Percentiles rank a stretch among this genome's conserved stretches.
These are phyloP conservation scores for Teratosphaeria viscida DNA, from an alignment of 2,329 filamentous ascomycete species.

Conservation along the genomic window DNA sequence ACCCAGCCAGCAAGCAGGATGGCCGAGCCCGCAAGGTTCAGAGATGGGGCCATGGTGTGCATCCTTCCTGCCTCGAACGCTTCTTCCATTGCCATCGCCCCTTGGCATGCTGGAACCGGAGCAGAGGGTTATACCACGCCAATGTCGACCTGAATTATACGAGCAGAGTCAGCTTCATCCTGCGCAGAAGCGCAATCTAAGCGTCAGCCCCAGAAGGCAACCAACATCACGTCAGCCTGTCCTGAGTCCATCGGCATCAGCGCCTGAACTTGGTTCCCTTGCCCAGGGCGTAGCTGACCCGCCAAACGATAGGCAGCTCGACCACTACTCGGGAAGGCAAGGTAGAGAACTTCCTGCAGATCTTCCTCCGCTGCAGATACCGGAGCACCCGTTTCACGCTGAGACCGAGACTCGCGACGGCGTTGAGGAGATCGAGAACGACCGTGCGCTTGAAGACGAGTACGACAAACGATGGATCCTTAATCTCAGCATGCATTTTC, in stretches of 20 bases:
- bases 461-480: conserved; percentile 79
- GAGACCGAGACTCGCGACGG: conserved; percentile 19
- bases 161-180: conserved; percentile 55
- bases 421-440: conserved; percentile 26
- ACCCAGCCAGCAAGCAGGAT: conserved; percentile 10
- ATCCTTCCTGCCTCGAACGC: conserved; percentile 60
- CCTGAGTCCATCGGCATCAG: conserved; percentile 29
- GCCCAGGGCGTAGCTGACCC: conserved; percentile 1
- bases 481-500: conserved; percentile 96
- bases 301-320: not conserved
- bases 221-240: conserved; percentile 30
- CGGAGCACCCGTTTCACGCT: conserved; percentile 4
- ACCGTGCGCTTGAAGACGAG: conserved; percentile 64
- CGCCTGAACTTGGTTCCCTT: conserved; percentile 21
- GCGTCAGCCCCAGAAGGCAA: conserved; percentile 30
- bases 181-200: conserved; percentile 38
- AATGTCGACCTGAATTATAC: conserved; percentile 50
- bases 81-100: conserved; percentile 45
- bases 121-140: conserved; percentile 59
- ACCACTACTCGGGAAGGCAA: not conserved
- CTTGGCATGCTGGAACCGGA: conserved; percentile 80
- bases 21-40: conserved; percentile 13
- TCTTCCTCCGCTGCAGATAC: conserved; percentile 15
- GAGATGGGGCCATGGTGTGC: conserved; percentile 32
- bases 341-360: conserved; percentile 4